Conservation (phyloP, 495 filamentous ascomycete species). For the Hypoxylon lienhwacheense region DNA sequence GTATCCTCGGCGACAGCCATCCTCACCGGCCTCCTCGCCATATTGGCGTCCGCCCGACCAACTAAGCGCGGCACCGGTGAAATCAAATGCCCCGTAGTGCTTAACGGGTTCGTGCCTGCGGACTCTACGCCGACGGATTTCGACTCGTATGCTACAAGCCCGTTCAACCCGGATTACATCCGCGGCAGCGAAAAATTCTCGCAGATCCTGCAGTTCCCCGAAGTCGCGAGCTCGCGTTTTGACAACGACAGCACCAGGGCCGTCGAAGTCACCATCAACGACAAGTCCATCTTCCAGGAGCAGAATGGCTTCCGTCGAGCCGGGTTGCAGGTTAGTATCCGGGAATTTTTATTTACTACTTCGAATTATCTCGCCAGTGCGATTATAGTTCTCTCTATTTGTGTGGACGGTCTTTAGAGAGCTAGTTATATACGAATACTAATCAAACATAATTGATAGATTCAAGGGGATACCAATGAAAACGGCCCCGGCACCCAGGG, state of each 20-base stretch:
- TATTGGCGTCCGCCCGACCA: conserved; percentile 17
- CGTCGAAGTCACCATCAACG: conserved; percentile 53
- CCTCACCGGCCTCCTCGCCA: conserved; percentile 26
- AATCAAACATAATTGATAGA: too few relatives aligned
- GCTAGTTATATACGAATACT: too few relatives aligned
- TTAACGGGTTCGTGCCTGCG: conserved; percentile 48
- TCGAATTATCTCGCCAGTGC: too few relatives aligned
- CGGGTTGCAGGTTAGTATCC: too few relatives aligned
- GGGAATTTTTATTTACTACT: too few relatives aligned
- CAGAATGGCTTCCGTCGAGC: conserved; percentile 60
- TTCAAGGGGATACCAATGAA: conserved; percentile 51
- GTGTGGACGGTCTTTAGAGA: too few relatives aligned
- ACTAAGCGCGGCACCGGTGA: conserved; percentile 31
- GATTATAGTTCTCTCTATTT: too few relatives aligned
- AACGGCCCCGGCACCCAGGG: conserved; percentile 50
- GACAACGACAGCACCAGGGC: conserved; percentile 44
- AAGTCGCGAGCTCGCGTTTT: conserved; percentile 44
- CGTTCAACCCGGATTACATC: conserved; percentile 53
- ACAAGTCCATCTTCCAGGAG: conserved; percentile 56
- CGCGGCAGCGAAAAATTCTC: conserved; percentile 52
- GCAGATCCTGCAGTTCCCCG: conserved; percentile 49
- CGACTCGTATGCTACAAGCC: conserved; percentile 44
- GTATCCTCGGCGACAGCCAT: conserved; percentile 30
- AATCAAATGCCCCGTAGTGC: conserved; percentile 49
- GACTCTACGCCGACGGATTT: conserved; percentile 43